phyloP scores from a whole-genome alignment of 1,284 basidiomycete genomes.

The Paramarasmius palmivorus region DNA sequence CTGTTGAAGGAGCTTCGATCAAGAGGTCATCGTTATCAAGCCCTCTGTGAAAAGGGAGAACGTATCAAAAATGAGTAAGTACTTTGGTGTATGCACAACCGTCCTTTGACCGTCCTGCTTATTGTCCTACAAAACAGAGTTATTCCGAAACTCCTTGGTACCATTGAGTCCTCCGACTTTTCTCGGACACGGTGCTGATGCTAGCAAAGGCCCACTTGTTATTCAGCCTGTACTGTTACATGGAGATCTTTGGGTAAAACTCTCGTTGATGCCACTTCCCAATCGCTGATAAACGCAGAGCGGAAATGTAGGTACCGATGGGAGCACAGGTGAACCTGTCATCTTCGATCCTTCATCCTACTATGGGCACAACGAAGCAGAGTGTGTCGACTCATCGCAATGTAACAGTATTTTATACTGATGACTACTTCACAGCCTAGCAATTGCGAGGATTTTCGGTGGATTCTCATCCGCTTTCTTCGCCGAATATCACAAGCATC shows the following conservation, averaged over 20 bases:
- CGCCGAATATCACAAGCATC: slow-evolving; percentile 67
- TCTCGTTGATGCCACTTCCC: slow-evolving; percentile 17
- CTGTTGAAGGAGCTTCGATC: slow-evolving; percentile 56
- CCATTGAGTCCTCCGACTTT: background rate
- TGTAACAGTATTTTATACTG: background rate
- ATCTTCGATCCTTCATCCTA: slow-evolving; percentile 85
- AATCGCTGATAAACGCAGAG: slow-evolving; percentile 43
- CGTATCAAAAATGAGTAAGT: slow-evolving; percentile 59
- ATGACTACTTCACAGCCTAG: slow-evolving; percentile 48
- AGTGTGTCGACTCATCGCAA: slow-evolving; percentile 43
- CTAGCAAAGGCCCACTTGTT: slow-evolving; percentile 40
- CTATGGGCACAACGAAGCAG: slow-evolving; percentile 86
- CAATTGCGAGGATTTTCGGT: slow-evolving; percentile 84
- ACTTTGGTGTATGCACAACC: background rate
- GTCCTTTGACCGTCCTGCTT: background rate
- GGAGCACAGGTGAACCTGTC: slow-evolving; percentile 55
- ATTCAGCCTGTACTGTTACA: slow-evolving; percentile 80
- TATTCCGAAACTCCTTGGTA: slow-evolving; percentile 71
- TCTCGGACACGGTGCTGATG: background rate
- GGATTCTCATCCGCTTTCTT: slow-evolving; percentile 76
- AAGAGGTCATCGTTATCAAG: slow-evolving; percentile 39
- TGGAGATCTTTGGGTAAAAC: slow-evolving; percentile 80
- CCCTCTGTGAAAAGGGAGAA: slow-evolving; percentile 57
- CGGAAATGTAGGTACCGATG: slow-evolving; percentile 70
- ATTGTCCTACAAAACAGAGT: slow-evolving; percentile 47